Evolutionary conservation across 2,329 filamentous ascomycete genomes (phyloP).

Genomic region (Pyricularia sp.): DNA sequence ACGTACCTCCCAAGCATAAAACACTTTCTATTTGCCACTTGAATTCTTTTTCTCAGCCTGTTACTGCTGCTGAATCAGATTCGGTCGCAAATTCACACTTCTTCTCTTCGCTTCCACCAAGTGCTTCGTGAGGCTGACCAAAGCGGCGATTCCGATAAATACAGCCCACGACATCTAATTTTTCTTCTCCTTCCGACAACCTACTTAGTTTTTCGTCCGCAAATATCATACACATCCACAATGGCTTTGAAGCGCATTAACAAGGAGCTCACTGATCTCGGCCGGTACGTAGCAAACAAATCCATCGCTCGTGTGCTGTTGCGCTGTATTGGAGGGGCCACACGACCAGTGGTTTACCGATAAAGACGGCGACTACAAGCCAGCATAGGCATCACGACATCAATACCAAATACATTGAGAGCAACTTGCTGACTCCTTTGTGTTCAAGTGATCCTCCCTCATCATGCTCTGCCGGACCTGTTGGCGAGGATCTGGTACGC

Average conservation of each 20-base stretch:
- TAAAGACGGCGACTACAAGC: background rate
- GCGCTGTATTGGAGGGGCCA: background rate
- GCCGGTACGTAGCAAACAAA: slow-evolving; percentile 51
- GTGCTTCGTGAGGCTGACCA: slow-evolving; percentile 2
- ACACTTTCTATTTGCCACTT: background rate
- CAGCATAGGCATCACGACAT: background rate
- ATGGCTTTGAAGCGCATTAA: slow-evolving; percentile 93
- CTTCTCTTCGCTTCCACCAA: slow-evolving; percentile 6
- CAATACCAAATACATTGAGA: background rate
- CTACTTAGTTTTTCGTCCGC: slow-evolving; percentile 9
- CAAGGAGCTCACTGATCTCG: slow-evolving; percentile 84
- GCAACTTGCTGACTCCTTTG: slow-evolving; percentile 15
- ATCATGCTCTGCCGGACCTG: slow-evolving; percentile 93
- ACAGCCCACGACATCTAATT: slow-evolving; percentile 1
- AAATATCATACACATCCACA: slow-evolving; percentile 18
- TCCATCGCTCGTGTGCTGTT: slow-evolving; percentile 1
- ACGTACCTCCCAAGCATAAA: background rate
- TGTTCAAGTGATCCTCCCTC: slow-evolving; percentile 79
- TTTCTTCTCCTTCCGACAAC: slow-evolving; percentile 1
- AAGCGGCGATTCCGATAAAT: slow-evolving; percentile 3
- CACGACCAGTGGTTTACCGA: background rate
- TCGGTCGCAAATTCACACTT: slow-evolving; percentile 1
- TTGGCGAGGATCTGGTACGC: slow-evolving; percentile 94
- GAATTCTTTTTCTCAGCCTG: background rate
- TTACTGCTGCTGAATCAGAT: background rate